Evolutionary conservation across 2,329 filamentous ascomycete genomes (phyloP).

Genomic region (Colletotrichum gloeosporioides): DNA sequence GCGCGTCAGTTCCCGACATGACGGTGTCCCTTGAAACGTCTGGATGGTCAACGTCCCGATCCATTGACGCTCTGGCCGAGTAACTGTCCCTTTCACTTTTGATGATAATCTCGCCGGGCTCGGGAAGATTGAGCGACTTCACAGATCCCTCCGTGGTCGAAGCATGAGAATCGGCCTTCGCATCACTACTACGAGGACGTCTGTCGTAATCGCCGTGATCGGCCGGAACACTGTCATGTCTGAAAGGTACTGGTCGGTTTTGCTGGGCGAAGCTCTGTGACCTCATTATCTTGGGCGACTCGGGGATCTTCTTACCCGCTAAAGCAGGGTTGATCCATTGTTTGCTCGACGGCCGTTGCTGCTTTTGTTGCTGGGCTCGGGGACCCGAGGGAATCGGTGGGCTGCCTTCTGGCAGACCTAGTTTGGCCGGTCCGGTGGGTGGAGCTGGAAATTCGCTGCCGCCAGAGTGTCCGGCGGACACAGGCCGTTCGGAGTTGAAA

Average conservation of each 20-base stretch:
- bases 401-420: slow-evolving; percentile 46
- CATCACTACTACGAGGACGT: slow-evolving; percentile 59
- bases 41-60: slow-evolving; percentile 10
- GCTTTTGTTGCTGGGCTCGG: slow-evolving; percentile 54
- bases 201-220: slow-evolving; percentile 48
- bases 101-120: slow-evolving; percentile 51
- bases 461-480: slow-evolving; percentile 44
- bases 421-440: slow-evolving; percentile 48
- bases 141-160: slow-evolving; percentile 38
- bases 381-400: slow-evolving; percentile 59
- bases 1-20: slow-evolving; percentile 8
- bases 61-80: slow-evolving; percentile 28
- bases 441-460: slow-evolving; percentile 40
- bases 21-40: slow-evolving; percentile 10
- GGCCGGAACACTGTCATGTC: slow-evolving; percentile 39
- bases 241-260: slow-evolving; percentile 39
- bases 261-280: slow-evolving; percentile 55
- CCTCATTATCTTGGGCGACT: slow-evolving; percentile 57
- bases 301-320: slow-evolving; percentile 49
- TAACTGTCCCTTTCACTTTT: slow-evolving; percentile 45
- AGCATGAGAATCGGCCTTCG: slow-evolving; percentile 47
- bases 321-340: slow-evolving; percentile 64
- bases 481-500: slow-evolving; percentile 53
- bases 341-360: slow-evolving; percentile 57
- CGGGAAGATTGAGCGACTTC: slow-evolving; percentile 47